Conservation (phyloP, 176 grass and related monocot species). For the Musa schizocarpa region DNA sequence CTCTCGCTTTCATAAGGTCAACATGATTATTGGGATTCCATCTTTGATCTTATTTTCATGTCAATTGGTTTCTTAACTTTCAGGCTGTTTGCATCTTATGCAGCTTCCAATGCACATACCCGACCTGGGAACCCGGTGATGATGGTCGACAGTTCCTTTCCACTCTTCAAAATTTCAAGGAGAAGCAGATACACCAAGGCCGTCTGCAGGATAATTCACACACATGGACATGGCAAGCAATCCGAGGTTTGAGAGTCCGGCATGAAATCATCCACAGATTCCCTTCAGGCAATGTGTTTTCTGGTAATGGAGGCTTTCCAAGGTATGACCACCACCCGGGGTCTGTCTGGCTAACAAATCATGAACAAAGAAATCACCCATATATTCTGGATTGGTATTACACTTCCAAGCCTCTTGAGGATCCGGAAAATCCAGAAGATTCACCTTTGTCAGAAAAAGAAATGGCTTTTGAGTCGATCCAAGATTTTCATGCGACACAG, state of each 20-base stretch:
- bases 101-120: constrained; percentile 91
- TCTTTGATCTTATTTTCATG: neutral
- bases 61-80: too few relatives aligned
- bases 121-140: constrained; percentile 53
- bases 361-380: constrained; percentile 49
- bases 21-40: too few relatives aligned
- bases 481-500: too few relatives aligned
- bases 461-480: too few relatives aligned
- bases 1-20: too few relatives aligned
- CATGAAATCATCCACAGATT: constrained; percentile 34
- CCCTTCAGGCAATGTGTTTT: too few relatives aligned
- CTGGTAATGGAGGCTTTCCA: neutral
- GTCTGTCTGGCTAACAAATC: constrained; percentile 50
- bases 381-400: constrained; percentile 97
- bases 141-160: constrained; percentile 57
- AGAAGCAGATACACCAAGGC: constrained; percentile 33
- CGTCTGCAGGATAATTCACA: too few relatives aligned
- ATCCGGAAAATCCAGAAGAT: too few relatives aligned
- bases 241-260: constrained; percentile 23
- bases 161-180: constrained; percentile 79
- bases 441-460: too few relatives aligned
- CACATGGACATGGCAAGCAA: too few relatives aligned
- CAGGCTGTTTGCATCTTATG: neutral
- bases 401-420: neutral
- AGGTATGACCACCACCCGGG: constrained; percentile 22